Conservation (phyloP, 1,139 yeast genomes). For the Spathaspora sp. region DNA sequence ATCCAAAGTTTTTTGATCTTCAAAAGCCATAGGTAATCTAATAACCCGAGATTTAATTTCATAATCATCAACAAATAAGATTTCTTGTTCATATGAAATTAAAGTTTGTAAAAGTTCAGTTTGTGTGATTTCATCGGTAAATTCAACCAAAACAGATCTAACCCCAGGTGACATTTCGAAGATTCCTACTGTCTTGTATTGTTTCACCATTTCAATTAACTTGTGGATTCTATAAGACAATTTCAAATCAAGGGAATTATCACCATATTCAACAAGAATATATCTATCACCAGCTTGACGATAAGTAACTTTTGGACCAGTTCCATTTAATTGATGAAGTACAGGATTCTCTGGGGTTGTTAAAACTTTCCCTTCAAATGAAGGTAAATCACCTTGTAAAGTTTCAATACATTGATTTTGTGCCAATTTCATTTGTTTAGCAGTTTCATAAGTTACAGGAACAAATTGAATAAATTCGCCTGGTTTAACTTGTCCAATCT, state of each 20-base stretch:
- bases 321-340: conserved; percentile 45
- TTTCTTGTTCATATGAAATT: conserved; percentile 72
- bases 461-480: conserved; percentile 83
- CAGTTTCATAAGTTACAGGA: conserved; percentile 70
- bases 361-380: conserved; percentile 30
- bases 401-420: conserved; percentile 57
- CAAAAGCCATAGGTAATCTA: conserved; percentile 94
- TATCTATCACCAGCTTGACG: conserved; percentile 98
- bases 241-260: conserved; percentile 80
- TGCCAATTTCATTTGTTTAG: conserved; percentile 57
- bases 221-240: conserved; percentile 82
- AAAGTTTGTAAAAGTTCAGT: conserved; percentile 58
- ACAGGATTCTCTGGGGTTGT: conserved; percentile 60
- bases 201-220: conserved; percentile 69
- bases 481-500: conserved; percentile 95
- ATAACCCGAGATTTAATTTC: conserved; percentile 77
- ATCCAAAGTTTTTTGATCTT: conserved; percentile 81
- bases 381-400: conserved; percentile 43
- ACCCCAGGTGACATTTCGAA: conserved; percentile 98
- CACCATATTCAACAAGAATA: conserved; percentile 89
- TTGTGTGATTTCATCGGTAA: conserved; percentile 66
- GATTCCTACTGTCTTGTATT: conserved; percentile 69
- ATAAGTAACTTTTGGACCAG: conserved; percentile 73
- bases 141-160: conserved; percentile 88
- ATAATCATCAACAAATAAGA: conserved; percentile 78